Conservation (phyloP, 2,329 filamentous ascomycete species). For the Cercospora zeina region DNA sequence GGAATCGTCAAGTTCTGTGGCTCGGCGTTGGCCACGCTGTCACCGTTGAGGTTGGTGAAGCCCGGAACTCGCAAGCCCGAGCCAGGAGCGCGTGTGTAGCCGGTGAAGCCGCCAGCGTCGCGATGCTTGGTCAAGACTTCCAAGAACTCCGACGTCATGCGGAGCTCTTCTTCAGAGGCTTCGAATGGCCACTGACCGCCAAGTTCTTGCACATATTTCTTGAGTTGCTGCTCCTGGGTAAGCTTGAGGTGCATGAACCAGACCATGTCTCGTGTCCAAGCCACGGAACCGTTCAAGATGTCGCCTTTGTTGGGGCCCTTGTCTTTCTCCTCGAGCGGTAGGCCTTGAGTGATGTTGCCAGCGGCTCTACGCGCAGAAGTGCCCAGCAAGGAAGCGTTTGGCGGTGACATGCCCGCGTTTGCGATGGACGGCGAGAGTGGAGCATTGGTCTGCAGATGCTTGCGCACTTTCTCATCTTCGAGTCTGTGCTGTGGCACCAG, state of each 20-base stretch:
- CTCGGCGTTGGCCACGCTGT: slow-evolving; percentile 62
- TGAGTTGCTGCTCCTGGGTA: slow-evolving; percentile 83
- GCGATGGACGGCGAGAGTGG: slow-evolving; percentile 77
- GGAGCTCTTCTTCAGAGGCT: slow-evolving; percentile 84
- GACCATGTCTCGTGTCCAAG: slow-evolving; percentile 97
- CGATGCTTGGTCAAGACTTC: slow-evolving; percentile 84
- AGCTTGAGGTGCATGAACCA: slow-evolving; percentile 91
- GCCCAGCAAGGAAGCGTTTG: slow-evolving; percentile 82
- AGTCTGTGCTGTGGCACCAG: slow-evolving; percentile 88
- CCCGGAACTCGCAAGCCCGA: slow-evolving; percentile 87
- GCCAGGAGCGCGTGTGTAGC: slow-evolving; percentile 78
- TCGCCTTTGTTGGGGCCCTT: slow-evolving; percentile 99
- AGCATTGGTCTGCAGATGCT: slow-evolving; percentile 89
- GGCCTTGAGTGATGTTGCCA: slow-evolving; percentile 84
- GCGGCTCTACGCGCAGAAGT: slow-evolving; percentile 72
- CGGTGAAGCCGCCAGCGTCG: slow-evolving; percentile 62
- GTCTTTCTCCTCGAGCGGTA: slow-evolving; percentile 95
- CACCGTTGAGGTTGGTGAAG: slow-evolving; percentile 87
- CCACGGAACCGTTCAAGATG: slow-evolving; percentile 93
- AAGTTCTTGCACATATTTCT: slow-evolving; percentile 69
- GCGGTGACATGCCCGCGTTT: slow-evolving; percentile 65
- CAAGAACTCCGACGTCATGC: slow-evolving; percentile 91
- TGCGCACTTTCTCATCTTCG: slow-evolving; percentile 95
- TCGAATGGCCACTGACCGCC: slow-evolving; percentile 78
- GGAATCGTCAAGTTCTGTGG: slow-evolving; percentile 33